Conservation (phyloP, 2,329 filamentous ascomycete species). For the Colletotrichum nymphaeae region DNA sequence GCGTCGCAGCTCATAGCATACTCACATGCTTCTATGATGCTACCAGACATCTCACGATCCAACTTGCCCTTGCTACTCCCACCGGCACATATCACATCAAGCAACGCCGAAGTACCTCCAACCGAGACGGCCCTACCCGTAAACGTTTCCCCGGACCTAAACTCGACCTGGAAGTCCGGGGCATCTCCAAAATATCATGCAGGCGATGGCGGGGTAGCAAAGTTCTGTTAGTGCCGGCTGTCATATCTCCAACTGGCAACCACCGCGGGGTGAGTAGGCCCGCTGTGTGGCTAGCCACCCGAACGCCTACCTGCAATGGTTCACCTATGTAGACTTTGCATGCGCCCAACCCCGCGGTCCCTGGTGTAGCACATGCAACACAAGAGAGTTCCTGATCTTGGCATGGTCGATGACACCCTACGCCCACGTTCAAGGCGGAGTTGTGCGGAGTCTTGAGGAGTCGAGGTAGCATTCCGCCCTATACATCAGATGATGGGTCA, state of each 20-base stretch:
- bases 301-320: not conserved
- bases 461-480: constrained; percentile 11
- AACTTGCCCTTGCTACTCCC: not conserved
- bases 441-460: constrained; percentile 18
- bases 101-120: constrained; percentile 31
- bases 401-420: not conserved
- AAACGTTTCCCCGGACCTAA: constrained; percentile 24
- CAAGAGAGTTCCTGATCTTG: no score
- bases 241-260: constrained; percentile 25
- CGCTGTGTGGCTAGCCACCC: constrained; percentile 4
- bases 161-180: constrained; percentile 22
- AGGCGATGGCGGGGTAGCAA: constrained; percentile 18
- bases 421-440: constrained; percentile 6
- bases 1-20: not conserved
- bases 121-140: constrained; percentile 30
- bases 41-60: not conserved
- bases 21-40: not conserved
- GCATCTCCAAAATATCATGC: constrained; percentile 19
- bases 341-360: not conserved
- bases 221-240: constrained; percentile 25
- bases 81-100: not conserved
- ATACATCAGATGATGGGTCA: constrained; percentile 13
- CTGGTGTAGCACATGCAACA: not conserved
- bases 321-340: not conserved
- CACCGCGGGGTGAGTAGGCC: constrained; percentile 26